Evolutionary conservation across 1,139 yeast species (phyloP).

Genomic region (Debaryomyces singareniensis): DNA sequence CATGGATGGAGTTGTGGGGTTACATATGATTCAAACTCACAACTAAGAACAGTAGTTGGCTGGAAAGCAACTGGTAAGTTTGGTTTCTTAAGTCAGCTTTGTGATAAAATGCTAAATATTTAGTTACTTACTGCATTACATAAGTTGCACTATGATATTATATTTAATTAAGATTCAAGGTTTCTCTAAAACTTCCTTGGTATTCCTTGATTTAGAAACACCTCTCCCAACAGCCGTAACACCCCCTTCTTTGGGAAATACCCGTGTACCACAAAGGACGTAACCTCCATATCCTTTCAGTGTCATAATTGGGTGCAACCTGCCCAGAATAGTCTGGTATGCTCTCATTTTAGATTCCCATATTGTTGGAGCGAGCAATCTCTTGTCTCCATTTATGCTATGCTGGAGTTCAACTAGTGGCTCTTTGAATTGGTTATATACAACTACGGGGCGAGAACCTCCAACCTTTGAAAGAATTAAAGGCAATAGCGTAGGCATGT

Average conservation of each 20-base stretch:
- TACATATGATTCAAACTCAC: conserved; percentile 22
- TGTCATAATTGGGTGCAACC: conserved; percentile 93
- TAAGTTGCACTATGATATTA: no score
- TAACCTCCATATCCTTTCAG: conserved; percentile 92
- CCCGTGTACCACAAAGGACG: conserved; percentile 72
- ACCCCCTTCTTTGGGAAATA: conserved; percentile 58
- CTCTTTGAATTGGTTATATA: conserved; percentile 80
- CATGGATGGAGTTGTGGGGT: conserved; percentile 23
- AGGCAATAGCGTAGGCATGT: conserved; percentile 61
- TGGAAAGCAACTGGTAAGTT: conserved; percentile 14
- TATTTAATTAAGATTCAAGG: not conserved
- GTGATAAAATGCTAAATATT: conserved; percentile 4
- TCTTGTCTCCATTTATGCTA: conserved; percentile 53
- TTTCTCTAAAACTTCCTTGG: conserved; percentile 8
- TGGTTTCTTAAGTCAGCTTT: conserved; percentile 1
- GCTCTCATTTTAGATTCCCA: conserved; percentile 78
- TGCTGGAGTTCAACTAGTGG: conserved; percentile 68
- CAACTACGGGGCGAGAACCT: conserved; percentile 82
- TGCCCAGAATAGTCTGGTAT: conserved; percentile 89
- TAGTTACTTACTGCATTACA: no score
- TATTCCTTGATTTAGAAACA: conserved; percentile 26
- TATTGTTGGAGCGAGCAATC: conserved; percentile 78
- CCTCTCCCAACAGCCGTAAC: conserved; percentile 55
- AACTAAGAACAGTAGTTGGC: conserved; percentile 36
- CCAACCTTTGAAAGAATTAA: conserved; percentile 59